Base-by-base conservation (phyloP, 106 monocot species). In the Dendrobium catenatum region DNA sequence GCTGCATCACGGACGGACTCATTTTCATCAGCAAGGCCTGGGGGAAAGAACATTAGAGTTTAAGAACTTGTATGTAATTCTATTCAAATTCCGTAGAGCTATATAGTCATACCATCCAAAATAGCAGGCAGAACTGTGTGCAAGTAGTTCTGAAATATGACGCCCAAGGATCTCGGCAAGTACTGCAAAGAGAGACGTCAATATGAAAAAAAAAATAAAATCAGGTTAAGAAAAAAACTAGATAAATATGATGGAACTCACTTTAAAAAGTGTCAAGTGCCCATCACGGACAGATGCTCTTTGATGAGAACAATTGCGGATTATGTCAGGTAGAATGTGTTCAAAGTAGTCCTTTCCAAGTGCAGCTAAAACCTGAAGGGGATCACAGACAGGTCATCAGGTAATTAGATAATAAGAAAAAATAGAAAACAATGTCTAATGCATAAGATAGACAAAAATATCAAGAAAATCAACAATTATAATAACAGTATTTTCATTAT, bases 1-100 rank as follows among this genome's bases (percentile, higher is more conserved):
- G 99, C 99, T 11, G 95, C 99, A 89, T 99, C 99, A 78, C 99
- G 95, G 7, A 99, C 99, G 78, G 95, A 95, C 89, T 99, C 99
- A 81, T 99, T 99, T 84, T 99, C 99, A 91, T 99, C 99, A 85
- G 99, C 94, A 85, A 99, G 95, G 19, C 99, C 99, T 99, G 56
- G 18, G 61, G 78, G 76, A 70, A 70, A 33, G 72, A 79, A 55
- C 56, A 76, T 80, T 76, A 58, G 3, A 48, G 18, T 77, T 80
- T n/a, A 70, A 19, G 79, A 79, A 7, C 31, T 72, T 44, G 6
- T 68, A 46, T 56, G 4, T 59, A 42, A 81, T 17, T 77, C 29
- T 55, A 13, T 79, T 61, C 8, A 42, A 64, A 8, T 44, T 68
- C 16, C 72, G 17, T 55, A 79, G 42, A 79, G 19, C 26, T 78